Base-by-base conservation (phyloP, 1,139 yeast species). In the Taphrina communis region DNA sequence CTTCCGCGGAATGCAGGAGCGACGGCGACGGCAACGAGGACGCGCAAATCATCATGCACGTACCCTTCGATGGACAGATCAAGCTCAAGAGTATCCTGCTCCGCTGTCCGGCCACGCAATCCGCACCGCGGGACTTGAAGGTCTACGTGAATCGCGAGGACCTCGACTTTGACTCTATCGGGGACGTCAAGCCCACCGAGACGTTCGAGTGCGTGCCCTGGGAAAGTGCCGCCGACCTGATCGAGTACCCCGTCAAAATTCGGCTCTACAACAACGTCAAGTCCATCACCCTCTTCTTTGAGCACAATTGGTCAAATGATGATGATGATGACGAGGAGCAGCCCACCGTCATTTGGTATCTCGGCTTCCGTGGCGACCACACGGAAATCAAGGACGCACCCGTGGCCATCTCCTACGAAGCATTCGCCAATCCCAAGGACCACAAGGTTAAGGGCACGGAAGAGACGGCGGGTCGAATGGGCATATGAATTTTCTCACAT, bases 401-500 rank as follows among this genome's bases (percentile, higher is more conserved):
- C 0, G 86, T 90, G 21, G 83, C 88, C 25, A 83, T 96, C 0
- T 76, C 89, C 38, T 93, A 93, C 77, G 98, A 93, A 77, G 86
- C 92, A 71, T 96, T 97, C 0, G 95, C 98, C 6, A 92, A 92
- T 76, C 97, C 97, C 0, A 86, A 88, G 2, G 97, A 93, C 76
- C 97, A 93, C 78, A 87, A 87, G 48, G 58, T 50, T 31, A 55
- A 31, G 46, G 63, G 63, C 41, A 50, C 51, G 4, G 63, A 50
- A 21, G 65, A 60, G 38, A 25, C 39, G 12, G 57, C 57, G 11
- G 65, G 65, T 21, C 51, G 46, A 4, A 25, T 58, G 53, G 62
- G 62, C 39, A 1, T 58, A 1, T 58, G 25, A 36, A 17, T 17
- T n/a, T 6, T 11, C 12, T 21, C 6, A n/a, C 36, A n/a, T 21